phyloP scores from a whole-genome alignment of 2,329 filamentous ascomycete species.

The Claviceps capensis region DNA sequence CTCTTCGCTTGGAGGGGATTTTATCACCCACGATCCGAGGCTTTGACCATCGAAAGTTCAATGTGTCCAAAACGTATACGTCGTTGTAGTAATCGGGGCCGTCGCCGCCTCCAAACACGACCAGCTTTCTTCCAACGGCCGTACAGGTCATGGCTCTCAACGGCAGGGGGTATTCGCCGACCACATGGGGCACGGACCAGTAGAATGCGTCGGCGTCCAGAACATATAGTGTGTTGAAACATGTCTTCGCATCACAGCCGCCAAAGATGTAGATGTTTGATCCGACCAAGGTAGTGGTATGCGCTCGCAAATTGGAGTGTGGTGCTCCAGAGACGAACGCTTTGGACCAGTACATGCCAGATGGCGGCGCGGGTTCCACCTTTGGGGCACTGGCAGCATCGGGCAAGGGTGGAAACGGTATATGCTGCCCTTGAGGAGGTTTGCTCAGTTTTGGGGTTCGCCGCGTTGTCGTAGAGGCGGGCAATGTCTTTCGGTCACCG shows the following conservation, averaged over 20 bases:
- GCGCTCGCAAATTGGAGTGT: slow-evolving; percentile 48
- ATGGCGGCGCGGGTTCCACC: slow-evolving; percentile 48
- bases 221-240: slow-evolving; percentile 58
- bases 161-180: slow-evolving; percentile 50
- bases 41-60: slow-evolving; percentile 53
- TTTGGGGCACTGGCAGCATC: slow-evolving; percentile 43
- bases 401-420: slow-evolving; percentile 42
- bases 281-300: slow-evolving; percentile 52
- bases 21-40: slow-evolving; percentile 46
- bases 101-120: slow-evolving; percentile 57
- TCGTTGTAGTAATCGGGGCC: slow-evolving; percentile 60
- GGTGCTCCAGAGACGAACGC: slow-evolving; percentile 49
- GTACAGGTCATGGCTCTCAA: slow-evolving; percentile 60
- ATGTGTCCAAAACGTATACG: slow-evolving; percentile 57
- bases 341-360: slow-evolving; percentile 60
- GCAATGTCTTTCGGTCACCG: slow-evolving; percentile 17
- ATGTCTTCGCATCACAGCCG: slow-evolving; percentile 51
- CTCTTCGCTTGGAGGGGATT: slow-evolving; percentile 46
- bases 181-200: slow-evolving; percentile 52
- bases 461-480: slow-evolving; percentile 8
- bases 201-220: slow-evolving; percentile 57
- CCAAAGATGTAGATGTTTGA: slow-evolving; percentile 57
- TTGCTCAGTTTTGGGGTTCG: slow-evolving; percentile 10
- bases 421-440: slow-evolving; percentile 26
- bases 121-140: slow-evolving; percentile 55